Evolutionary conservation across 345 rosid genomes (phyloP), one percentile per base, ranked within the genome.

Genomic region (Dimocarpus longan): DNA sequence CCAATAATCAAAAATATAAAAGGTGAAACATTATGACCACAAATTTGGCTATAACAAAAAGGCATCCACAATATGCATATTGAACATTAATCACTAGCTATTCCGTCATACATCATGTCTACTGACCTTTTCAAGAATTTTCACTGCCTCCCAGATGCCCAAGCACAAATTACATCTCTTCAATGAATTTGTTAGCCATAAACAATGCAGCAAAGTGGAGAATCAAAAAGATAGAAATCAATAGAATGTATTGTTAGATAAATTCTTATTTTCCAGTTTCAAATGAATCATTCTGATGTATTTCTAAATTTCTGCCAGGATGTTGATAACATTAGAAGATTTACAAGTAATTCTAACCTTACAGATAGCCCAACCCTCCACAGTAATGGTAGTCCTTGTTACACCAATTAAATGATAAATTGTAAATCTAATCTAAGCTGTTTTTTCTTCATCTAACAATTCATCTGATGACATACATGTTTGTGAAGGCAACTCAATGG

Each of bases 261-360:
- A 78, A 73, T 66, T 62, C 78, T 76, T 82, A 74, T 80, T 80
- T 76, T 77, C 74, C 78, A 21, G 40, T 73, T 71, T 77, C 78
- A 76, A 81, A 81, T 66, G 85, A 86, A 82, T 79, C 81, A 63
- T 80, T 70, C 46, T 64, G 56, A 39, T 74, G 81, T 64, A 76
- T 60, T 54, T 63, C 48, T 70, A 11, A 74, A 48, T 79, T 76
- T 78, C 76, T 65, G 71, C 80, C 77, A 71, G 68, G 76, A 76
- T 68, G 71, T 73, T 74, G 63, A 80, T 74, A 76, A 65, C 69
- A 82, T 69, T 64, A 77, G 71, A 79, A 73, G 78, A 85, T 82
- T 48, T 83, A 85, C 86, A 84, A 65, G 70, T 74, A 79, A 68
- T 68, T 66, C 80, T 79, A 81, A 63, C 74, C 83, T 83, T 70